These are phyloP conservation scores for Gorgonomyces haynaldii DNA, from an alignment of 192 early-diverging fungal genomes.

Conservation along the genomic window DNA sequence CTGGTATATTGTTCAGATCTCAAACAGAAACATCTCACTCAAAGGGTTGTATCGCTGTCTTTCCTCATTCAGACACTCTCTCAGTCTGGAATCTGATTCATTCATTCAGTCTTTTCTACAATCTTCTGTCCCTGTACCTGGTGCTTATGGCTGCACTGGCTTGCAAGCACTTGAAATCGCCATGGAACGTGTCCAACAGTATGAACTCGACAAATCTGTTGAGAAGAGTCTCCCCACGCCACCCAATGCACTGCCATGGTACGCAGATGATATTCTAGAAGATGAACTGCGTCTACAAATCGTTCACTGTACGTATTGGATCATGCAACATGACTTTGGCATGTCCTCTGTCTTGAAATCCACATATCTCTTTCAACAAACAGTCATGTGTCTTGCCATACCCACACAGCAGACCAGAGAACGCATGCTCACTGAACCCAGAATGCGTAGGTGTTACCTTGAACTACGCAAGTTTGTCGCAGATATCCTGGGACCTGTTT, in stretches of 20 bases:
- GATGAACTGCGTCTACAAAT: neutral
- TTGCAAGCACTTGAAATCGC: conserved; percentile 15
- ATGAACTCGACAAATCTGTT: neutral
- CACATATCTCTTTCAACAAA: neutral
- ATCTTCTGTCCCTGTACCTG: conserved; percentile 8
- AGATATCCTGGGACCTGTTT: neutral
- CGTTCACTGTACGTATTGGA: neutral
- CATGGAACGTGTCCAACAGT: conserved; percentile 14
- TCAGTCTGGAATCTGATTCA: conserved; percentile 7
- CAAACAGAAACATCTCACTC: conserved; percentile 22
- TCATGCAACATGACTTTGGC: neutral
- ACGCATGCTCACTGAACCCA: neutral
- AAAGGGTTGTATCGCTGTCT: conserved; percentile 20
- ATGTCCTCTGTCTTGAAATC: neutral
- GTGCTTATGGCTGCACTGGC: conserved; percentile 10
- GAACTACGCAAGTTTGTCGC: neutral
- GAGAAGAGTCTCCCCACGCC: neutral
- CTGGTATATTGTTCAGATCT: conserved; percentile 11
- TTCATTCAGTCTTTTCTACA: conserved; percentile 14
- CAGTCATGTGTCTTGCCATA: neutral
- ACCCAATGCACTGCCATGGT: neutral
- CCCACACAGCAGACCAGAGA: neutral
- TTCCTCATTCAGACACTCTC: conserved; percentile 14
- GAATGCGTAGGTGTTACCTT: neutral
- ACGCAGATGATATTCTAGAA: neutral